These are phyloP conservation scores for Cladosporium phlei DNA, from an alignment of 2,329 filamentous ascomycete genomes.

Conservation along the genomic window DNA sequence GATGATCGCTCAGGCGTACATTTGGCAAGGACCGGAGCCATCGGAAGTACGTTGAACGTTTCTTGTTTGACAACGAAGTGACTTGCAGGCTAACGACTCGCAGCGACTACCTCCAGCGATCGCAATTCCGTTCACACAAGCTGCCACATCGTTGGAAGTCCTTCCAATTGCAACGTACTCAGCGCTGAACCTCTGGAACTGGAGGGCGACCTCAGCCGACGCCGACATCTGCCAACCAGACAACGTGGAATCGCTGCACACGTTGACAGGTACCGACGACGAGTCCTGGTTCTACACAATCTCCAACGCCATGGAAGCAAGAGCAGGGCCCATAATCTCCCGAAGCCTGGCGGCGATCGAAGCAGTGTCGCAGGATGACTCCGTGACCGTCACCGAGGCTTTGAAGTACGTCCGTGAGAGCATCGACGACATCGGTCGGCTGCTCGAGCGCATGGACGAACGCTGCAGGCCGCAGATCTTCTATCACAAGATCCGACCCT, in stretches of 20 bases:
- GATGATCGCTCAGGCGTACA: slow-evolving; percentile 77
- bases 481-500: slow-evolving; percentile 49
- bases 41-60: slow-evolving; percentile 41
- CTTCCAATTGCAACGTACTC: slow-evolving; percentile 92
- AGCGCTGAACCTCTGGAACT: slow-evolving; percentile 91
- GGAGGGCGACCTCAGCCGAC: slow-evolving; percentile 76
- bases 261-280: slow-evolving; percentile 87
- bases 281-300: slow-evolving; percentile 76
- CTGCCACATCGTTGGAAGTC: slow-evolving; percentile 70
- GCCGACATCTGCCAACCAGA: slow-evolving; percentile 70
- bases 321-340: slow-evolving; percentile 43
- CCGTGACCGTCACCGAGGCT: slow-evolving; percentile 34
- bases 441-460: slow-evolving; percentile 50
- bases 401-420: slow-evolving; percentile 39
- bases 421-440: slow-evolving; percentile 38
- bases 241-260: slow-evolving; percentile 78
- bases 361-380: slow-evolving; percentile 38
- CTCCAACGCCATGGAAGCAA: slow-evolving; percentile 50
- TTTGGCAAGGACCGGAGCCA: slow-evolving; percentile 77
- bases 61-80: no score
- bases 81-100: slow-evolving; percentile 1
- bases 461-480: slow-evolving; percentile 46
- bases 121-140: slow-evolving; percentile 71
- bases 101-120: slow-evolving; percentile 70
- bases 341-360: slow-evolving; percentile 45